phyloP scores from a whole-genome alignment of 2,329 filamentous ascomycete species.

The Colletotrichum tanaceti region DNA sequence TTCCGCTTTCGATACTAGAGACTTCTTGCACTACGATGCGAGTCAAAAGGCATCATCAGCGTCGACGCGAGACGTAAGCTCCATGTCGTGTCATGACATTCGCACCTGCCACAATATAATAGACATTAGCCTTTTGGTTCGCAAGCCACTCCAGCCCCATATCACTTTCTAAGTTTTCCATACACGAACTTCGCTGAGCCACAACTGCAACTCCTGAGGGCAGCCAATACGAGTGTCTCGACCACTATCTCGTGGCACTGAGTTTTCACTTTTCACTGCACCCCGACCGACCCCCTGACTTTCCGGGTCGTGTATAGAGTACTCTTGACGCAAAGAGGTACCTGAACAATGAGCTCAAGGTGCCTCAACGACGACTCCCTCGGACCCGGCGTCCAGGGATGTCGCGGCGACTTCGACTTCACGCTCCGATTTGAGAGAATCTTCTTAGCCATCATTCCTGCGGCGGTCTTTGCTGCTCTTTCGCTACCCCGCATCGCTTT shows the following conservation, averaged over 20 bases:
- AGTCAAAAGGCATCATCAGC: conserved; percentile 15
- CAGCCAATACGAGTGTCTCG: neutral
- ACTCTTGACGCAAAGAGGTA: neutral
- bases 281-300: too few relatives aligned
- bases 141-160: neutral
- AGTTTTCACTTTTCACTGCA: too few relatives aligned
- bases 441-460: conserved; percentile 53
- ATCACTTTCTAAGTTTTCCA: neutral
- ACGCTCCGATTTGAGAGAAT: conserved; percentile 57
- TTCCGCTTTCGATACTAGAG: conserved; percentile 20
- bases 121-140: conserved; percentile 17
- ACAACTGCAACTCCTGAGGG: neutral
- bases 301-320: neutral
- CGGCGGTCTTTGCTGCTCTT: conserved; percentile 50
- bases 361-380: conserved; percentile 50
- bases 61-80: neutral
- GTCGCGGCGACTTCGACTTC: conserved; percentile 57
- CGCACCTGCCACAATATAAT: neutral
- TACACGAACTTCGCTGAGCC: neutral
- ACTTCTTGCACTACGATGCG: neutral
- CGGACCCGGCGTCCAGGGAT: conserved; percentile 54
- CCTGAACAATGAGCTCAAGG: conserved; percentile 28
- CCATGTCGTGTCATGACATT: neutral
- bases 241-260: neutral
- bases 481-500: conserved; percentile 48